phyloP scores from a whole-genome alignment of 768 basidiomycete species.

The Russula griseocarnosa region DNA sequence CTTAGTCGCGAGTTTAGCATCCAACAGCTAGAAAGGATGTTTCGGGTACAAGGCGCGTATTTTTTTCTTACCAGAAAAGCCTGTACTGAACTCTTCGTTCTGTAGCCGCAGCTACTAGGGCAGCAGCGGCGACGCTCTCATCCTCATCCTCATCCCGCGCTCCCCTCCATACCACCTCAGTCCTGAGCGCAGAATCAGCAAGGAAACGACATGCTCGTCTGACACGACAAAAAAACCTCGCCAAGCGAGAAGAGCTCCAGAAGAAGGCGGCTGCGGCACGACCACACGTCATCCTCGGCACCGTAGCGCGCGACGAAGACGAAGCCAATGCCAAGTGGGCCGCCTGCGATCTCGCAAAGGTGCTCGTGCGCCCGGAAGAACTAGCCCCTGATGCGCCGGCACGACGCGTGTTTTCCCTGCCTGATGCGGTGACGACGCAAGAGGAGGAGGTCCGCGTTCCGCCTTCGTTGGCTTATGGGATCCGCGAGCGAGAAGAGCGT shows the following conservation, averaged over 20 bases:
- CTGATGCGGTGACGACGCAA: neutral
- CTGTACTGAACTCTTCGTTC: neutral
- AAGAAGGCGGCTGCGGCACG: conserved; percentile 39
- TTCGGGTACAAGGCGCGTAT: neutral
- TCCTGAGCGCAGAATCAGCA: conserved; percentile 34
- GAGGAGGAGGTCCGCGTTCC: conserved; percentile 46
- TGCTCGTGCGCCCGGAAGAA: conserved; percentile 38
- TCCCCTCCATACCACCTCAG: conserved; percentile 48
- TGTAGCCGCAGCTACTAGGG: conserved; percentile 35
- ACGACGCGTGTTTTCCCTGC: neutral
- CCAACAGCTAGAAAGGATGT: no score
- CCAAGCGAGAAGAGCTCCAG: conserved; percentile 43
- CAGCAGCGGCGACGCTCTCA: conserved; percentile 41
- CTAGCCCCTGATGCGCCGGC: conserved; percentile 8
- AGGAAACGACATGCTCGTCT: conserved; percentile 39
- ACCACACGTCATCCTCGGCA: conserved; percentile 74
- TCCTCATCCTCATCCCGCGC: conserved; percentile 33
- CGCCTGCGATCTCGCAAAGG: conserved; percentile 58
- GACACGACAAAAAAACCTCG: conserved; percentile 43
- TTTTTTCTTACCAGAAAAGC: neutral
- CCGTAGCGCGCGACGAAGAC: conserved; percentile 59
- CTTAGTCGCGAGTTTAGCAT: no score
- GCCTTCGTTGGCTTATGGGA: conserved; percentile 56
- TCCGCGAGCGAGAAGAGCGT: conserved; percentile 54
- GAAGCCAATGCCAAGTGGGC: conserved; percentile 52